phyloP scores from a whole-genome alignment of 2,329 filamentous ascomycete species.

The Microthyrium microscopicum region DNA sequence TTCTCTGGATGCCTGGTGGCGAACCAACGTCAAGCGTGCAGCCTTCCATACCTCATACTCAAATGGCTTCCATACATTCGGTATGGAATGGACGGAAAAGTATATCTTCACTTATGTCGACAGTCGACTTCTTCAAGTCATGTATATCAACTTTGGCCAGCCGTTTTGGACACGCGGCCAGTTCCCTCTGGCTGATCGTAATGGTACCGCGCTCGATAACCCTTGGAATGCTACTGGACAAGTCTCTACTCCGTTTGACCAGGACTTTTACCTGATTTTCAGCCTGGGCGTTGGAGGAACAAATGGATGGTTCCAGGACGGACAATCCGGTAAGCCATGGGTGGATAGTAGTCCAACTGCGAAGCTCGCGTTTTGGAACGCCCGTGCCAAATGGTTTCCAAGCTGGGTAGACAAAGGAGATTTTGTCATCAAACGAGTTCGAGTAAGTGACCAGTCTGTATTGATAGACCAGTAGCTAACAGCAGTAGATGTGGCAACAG shows the following conservation, averaged over 20 bases:
- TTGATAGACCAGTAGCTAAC: not conserved
- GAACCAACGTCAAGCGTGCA: slow-evolving; percentile 60
- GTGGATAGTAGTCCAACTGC: slow-evolving; percentile 50
- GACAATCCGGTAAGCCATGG: slow-evolving; percentile 60
- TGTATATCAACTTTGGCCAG: slow-evolving; percentile 56
- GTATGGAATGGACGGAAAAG: slow-evolving; percentile 74
- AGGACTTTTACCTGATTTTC: slow-evolving; percentile 59
- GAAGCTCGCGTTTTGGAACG: slow-evolving; percentile 61
- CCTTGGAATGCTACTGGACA: slow-evolving; percentile 46
- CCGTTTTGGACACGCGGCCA: slow-evolving; percentile 51
- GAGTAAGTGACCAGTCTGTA: slow-evolving; percentile 47
- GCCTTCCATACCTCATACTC: slow-evolving; percentile 62
- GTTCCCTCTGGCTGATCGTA: slow-evolving; percentile 46
- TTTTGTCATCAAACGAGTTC: slow-evolving; percentile 53
- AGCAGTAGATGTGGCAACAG: slow-evolving; percentile 27
- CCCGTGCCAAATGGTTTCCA: slow-evolving; percentile 46
- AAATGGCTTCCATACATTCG: slow-evolving; percentile 55
- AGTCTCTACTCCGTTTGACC: slow-evolving; percentile 55
- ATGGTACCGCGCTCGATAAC: slow-evolving; percentile 48
- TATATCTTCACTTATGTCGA: slow-evolving; percentile 81
- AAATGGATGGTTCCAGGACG: slow-evolving; percentile 73
- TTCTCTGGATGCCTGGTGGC: slow-evolving; percentile 65
- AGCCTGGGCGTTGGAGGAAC: slow-evolving; percentile 62
- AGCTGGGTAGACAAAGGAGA: slow-evolving; percentile 50
- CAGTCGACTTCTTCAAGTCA: slow-evolving; percentile 60